A percentile compares a stretch with the other conserved stretches of the same genome.
phyloP scores from a whole-genome alignment of 176 grass and related monocot genomes.

The Ensete glaucum region DNA sequence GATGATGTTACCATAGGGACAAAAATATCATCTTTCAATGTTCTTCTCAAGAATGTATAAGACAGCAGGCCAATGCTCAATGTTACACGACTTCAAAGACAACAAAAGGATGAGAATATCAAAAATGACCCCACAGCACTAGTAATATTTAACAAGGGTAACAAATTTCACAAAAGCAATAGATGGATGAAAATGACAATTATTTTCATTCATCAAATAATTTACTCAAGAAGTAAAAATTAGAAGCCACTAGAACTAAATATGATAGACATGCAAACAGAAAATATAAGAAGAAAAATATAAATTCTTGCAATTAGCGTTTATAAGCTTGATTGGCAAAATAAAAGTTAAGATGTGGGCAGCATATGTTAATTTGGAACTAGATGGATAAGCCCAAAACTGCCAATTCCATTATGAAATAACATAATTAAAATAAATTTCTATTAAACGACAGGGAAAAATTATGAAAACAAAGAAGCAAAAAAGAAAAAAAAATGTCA shows the following conservation, averaged over 20 bases:
- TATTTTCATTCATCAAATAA: not conserved
- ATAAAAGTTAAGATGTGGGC: too few relatives aligned
- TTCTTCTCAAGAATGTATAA: constrained; percentile 90
- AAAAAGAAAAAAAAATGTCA: too few relatives aligned
- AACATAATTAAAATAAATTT: too few relatives aligned
- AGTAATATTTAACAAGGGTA: not conserved
- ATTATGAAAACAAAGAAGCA: too few relatives aligned
- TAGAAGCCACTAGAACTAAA: not conserved
- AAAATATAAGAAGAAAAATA: not conserved
- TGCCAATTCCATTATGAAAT: too few relatives aligned
- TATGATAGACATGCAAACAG: not conserved
- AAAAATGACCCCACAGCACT: not conserved
- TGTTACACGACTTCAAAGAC: constrained; percentile 45
- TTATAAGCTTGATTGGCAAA: too few relatives aligned
- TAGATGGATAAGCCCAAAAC: too few relatives aligned
- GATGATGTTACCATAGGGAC: constrained; percentile 82
- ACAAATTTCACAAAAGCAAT: not conserved
- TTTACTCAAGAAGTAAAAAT: not conserved
- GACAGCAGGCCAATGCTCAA: constrained; percentile 86
- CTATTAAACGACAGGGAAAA: too few relatives aligned
- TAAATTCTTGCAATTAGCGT: too few relatives aligned
- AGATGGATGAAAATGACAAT: not conserved
- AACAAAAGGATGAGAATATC: constrained; percentile 11
- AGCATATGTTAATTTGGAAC: too few relatives aligned
- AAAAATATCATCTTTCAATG: constrained; percentile 93